A percentile compares a stretch with the other conserved stretches of the same genome.
Conservation (phyloP, 495 filamentous ascomycete species). For the Podospora conica region DNA sequence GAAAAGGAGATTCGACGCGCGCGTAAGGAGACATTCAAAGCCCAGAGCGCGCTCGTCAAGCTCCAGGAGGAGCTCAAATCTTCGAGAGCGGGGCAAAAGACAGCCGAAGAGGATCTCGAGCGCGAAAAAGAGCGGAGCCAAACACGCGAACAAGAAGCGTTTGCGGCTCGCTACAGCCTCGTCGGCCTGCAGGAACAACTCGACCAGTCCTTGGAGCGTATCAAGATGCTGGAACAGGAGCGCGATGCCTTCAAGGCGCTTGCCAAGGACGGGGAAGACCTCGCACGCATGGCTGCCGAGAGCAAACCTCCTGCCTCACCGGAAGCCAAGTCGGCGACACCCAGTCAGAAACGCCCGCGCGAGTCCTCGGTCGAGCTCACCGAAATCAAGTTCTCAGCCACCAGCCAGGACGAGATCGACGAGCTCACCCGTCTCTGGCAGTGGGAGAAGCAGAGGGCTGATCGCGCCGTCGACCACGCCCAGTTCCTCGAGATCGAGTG, state of each 20-base stretch:
- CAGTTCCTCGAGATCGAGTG: constrained; percentile 83
- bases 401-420: constrained; percentile 48
- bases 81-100: constrained; percentile 44
- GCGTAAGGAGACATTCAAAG: constrained; percentile 81
- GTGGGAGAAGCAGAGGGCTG: constrained; percentile 58
- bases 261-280: constrained; percentile 52
- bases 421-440: constrained; percentile 56
- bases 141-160: constrained; percentile 66
- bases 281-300: constrained; percentile 58
- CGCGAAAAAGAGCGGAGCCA: constrained; percentile 43
- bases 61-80: constrained; percentile 77
- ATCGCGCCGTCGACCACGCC: constrained; percentile 63
- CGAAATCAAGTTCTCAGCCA: constrained; percentile 38
- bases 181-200: constrained; percentile 70
- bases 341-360: constrained; percentile 30
- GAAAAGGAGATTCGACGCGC: constrained; percentile 79
- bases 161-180: constrained; percentile 65
- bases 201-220: constrained; percentile 53
- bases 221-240: constrained; percentile 64
- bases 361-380: constrained; percentile 33
- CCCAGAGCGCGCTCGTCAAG: constrained; percentile 69
- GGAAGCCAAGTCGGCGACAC: constrained; percentile 42
- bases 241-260: constrained; percentile 57
- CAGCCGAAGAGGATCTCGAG: constrained; percentile 48
- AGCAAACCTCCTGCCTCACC: constrained; percentile 52